phyloP scores from a whole-genome alignment of 2,329 filamentous ascomycete species.

The Stenocarpella maydis region DNA sequence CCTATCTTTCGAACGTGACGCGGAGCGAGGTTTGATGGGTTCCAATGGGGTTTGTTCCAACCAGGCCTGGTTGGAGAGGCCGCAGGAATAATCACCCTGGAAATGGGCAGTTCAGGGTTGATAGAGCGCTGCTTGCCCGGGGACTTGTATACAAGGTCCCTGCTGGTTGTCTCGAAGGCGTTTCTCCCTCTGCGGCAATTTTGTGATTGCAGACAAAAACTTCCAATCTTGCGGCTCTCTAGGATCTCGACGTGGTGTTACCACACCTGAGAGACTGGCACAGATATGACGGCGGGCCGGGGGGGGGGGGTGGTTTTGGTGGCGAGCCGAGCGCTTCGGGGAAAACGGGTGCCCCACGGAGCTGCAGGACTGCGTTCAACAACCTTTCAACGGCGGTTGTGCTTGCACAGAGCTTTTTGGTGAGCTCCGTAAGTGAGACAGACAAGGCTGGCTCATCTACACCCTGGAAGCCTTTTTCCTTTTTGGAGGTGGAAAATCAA shows the following conservation, averaged over 20 bases:
- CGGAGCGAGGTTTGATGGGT: neutral
- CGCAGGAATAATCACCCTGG: slow-evolving; percentile 33
- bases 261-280: slow-evolving; percentile 11
- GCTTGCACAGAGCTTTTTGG: neutral
- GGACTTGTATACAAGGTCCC: slow-evolving; percentile 10
- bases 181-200: slow-evolving; percentile 31
- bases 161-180: slow-evolving; percentile 29
- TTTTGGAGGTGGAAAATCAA: slow-evolving; percentile 31
- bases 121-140: neutral
- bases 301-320: neutral
- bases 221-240: neutral
- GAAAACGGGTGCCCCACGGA: neutral
- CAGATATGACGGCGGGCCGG: slow-evolving; percentile 18
- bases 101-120: slow-evolving; percentile 20
- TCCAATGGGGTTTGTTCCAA: slow-evolving; percentile 33
- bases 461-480: slow-evolving; percentile 28
- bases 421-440: slow-evolving; percentile 1
- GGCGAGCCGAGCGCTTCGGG: slow-evolving; percentile 14
- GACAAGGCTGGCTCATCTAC: slow-evolving; percentile 25
- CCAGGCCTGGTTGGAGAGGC: slow-evolving; percentile 38
- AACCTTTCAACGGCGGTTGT: slow-evolving; percentile 6
- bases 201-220: slow-evolving; percentile 24
- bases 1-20: slow-evolving; percentile 24
- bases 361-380: slow-evolving; percentile 25
- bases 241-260: slow-evolving; percentile 3